These are phyloP conservation scores for Mycena leptocephala DNA, from an alignment of 768 basidiomycete genomes.

Conservation along the genomic window DNA sequence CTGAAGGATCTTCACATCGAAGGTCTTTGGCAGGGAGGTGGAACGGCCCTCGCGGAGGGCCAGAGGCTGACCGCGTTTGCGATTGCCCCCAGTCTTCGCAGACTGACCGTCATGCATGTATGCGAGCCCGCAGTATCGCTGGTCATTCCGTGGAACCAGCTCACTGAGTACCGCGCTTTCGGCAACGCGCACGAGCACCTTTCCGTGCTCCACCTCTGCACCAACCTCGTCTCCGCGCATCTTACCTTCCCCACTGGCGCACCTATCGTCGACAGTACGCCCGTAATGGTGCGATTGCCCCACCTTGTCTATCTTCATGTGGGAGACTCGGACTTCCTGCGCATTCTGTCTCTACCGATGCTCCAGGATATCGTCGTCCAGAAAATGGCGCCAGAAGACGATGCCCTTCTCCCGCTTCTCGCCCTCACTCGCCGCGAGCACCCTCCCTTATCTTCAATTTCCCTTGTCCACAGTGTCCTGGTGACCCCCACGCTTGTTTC, in stretches of 20 bases:
- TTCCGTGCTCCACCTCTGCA: not conserved
- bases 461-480: constrained; percentile 2
- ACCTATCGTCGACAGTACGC: not conserved
- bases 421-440: not conserved
- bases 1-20: constrained; percentile 11
- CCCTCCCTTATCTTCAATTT: not conserved
- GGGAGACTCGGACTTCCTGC: constrained; percentile 2
- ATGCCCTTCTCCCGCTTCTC: constrained; percentile 13
- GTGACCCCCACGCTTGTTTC: constrained; percentile 9
- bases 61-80: not conserved
- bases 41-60: not conserved
- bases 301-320: not conserved
- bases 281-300: not conserved
- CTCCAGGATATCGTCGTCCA: not conserved
- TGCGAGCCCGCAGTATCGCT: constrained; percentile 22
- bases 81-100: not conserved
- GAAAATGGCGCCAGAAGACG: not conserved
- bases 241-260: not conserved
- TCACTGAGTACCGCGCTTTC: constrained; percentile 4
- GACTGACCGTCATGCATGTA: not conserved
- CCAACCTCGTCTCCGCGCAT: not conserved
- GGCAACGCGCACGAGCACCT: constrained; percentile 7
- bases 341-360: not conserved
- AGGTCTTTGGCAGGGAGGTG: not conserved
- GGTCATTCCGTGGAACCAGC: constrained; percentile 13